Evolutionary conservation across 805 yeast genomes (phyloP), one percentile per base, ranked within the genome.

Genomic region (Yamadazyma laniorum): DNA sequence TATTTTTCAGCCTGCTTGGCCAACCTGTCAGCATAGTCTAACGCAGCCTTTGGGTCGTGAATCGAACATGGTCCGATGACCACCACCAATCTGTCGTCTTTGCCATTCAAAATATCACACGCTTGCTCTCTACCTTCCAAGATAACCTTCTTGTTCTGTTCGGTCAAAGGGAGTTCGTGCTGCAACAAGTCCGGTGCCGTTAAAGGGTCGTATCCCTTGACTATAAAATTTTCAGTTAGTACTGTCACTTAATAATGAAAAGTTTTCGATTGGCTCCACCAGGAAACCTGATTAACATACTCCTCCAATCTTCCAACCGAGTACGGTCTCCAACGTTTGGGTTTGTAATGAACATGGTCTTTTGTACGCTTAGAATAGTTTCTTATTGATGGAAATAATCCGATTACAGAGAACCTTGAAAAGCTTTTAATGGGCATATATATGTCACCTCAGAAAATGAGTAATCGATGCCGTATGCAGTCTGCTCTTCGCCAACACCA

Each of bases 41-140:
- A 67, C 25, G 98, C 98, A 34, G 93, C 85, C 29, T 74, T 78
- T 42, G 91, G 77, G 65, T 91, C 97, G 61, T 91, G 99, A 52
- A 91, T 82, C 14, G 98, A 93, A 63, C 99, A 91, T 46, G 99
- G 99, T 14, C 99, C 99, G 39, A 91, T 95, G 47, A 91, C 80
- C 16, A 91, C 85, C 25, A 91, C 67, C 31, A 86, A 72, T 61
- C 95, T 79, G 73, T 93, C 98, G 56, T 85, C 90, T 50, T 74
- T 69, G 34, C 84, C 85, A 45, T 72, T 70, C 50, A 91, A 75
- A 47, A 90, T 86, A 17, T 78, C 77, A 43, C 83, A 76, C 25
- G 95, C 82, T 22, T 82, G 89, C 49, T 72, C 75, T 67, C 99
- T 81, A 39, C 95, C 96, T 44, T 68, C 64, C 40, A 80, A 68